These are phyloP conservation scores for Annulohypoxylon moriforme DNA, from an alignment of 495 filamentous ascomycete genomes.

Conservation along the genomic window DNA sequence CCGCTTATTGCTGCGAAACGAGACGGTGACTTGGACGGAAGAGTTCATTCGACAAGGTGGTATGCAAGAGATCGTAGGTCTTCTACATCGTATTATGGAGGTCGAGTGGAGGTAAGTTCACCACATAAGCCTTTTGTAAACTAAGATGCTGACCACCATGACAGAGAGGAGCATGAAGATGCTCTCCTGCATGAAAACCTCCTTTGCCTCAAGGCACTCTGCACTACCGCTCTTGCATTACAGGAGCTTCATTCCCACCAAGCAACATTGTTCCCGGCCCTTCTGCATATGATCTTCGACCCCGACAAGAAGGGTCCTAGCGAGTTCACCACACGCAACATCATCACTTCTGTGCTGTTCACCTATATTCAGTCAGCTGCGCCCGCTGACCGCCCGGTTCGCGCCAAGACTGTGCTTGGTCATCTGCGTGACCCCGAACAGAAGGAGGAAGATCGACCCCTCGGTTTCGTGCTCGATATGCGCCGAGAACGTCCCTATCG, in stretches of 20 bases:
- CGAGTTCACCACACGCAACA: constrained; percentile 90
- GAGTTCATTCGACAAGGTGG: constrained; percentile 88
- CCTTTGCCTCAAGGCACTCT: constrained; percentile 93
- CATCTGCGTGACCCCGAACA: constrained; percentile 86
- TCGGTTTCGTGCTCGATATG: constrained; percentile 90
- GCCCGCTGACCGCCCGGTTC: constrained; percentile 63
- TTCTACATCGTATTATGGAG: constrained; percentile 90
- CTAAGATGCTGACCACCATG: constrained; percentile 34
- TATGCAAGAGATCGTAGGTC: constrained; percentile 88
- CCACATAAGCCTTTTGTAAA: constrained; percentile 13
- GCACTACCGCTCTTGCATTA: constrained; percentile 87
- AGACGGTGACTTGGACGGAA: constrained; percentile 95
- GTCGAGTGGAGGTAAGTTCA: constrained; percentile 91
- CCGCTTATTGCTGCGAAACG: constrained; percentile 87
- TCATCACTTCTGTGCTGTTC: constrained; percentile 87
- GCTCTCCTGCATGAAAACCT: constrained; percentile 89
- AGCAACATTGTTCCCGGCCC: constrained; percentile 81
- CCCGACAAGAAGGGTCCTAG: constrained; percentile 96
- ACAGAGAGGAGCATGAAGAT: constrained; percentile 96
- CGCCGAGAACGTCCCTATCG: constrained; percentile 87
- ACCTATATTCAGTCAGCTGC: constrained; percentile 77
- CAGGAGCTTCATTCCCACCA: constrained; percentile 84
- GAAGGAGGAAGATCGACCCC: constrained; percentile 75
- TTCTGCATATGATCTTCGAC: constrained; percentile 91
- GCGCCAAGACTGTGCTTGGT: constrained; percentile 75